These are phyloP conservation scores for Plasmodium ovale DNA, from an alignment of 169 alveolate genomes.

Conservation along the genomic window DNA sequence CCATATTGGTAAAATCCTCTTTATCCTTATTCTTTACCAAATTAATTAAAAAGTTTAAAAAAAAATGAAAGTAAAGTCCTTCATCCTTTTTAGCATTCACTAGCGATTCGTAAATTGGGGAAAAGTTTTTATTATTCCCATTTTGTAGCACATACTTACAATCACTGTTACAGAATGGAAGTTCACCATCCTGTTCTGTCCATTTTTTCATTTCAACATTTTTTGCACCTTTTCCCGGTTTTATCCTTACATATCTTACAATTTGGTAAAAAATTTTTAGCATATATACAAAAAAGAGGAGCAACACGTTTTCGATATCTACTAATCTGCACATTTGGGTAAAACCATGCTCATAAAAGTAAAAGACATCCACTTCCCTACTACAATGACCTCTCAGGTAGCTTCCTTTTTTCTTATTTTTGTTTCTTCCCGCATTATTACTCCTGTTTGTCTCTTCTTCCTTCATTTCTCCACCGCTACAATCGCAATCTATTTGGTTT, in stretches of 20 bases:
- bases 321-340: constrained; percentile 72
- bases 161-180: too few species aligned
- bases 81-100: constrained; percentile 3
- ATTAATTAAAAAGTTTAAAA: constrained; percentile 13
- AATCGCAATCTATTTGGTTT: constrained; percentile 1
- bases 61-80: constrained; percentile 39
- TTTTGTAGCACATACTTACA: too few species aligned
- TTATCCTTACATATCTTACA: constrained; percentile 14
- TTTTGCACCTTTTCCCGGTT: not conserved
- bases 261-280: constrained; percentile 22
- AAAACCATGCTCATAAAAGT: constrained; percentile 71
- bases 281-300: constrained; percentile 35
- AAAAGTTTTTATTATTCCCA: not conserved
- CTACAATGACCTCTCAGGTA: not conserved
- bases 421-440: not conserved
- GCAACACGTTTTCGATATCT: constrained; percentile 42
- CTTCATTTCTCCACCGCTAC: not conserved
- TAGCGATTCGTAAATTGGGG: constrained; percentile 20
- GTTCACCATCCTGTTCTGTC: not conserved
- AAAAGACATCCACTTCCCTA: constrained; percentile 10
- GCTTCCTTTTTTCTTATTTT: constrained; percentile 13
- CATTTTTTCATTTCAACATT: not conserved
- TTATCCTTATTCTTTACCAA: constrained; percentile 56
- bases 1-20: constrained; percentile 20
- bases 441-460: not conserved